phyloP scores from a whole-genome alignment of 1,284 basidiomycete species.

The Heliocybe sulcata region DNA sequence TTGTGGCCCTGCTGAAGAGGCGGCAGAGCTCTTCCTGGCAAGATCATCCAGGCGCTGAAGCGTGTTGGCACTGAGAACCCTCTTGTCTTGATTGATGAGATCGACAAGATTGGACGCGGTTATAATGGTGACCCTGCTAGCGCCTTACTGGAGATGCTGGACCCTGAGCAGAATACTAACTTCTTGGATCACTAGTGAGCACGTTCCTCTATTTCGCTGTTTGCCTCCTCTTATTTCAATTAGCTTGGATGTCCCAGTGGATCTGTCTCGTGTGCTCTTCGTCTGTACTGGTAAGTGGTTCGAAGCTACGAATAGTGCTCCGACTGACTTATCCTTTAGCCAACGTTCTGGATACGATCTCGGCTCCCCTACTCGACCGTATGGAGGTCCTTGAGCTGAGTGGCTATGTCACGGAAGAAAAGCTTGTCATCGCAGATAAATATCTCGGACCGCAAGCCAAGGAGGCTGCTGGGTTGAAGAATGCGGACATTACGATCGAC shows the following conservation, averaged over 20 bases:
- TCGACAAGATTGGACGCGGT: conserved; percentile 97
- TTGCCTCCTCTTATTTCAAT: not conserved
- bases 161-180: conserved; percentile 95
- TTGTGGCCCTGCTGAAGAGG: too few species aligned
- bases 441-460: conserved; percentile 95
- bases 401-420: conserved; percentile 97
- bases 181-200: conserved; percentile 95
- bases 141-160: conserved; percentile 94
- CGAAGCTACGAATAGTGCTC: not conserved
- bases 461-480: conserved; percentile 82
- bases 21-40: conserved; percentile 84
- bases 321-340: conserved; percentile 31
- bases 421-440: conserved; percentile 84
- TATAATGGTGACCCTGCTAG: conserved; percentile 95
- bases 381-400: conserved; percentile 98
- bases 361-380: conserved; percentile 91
- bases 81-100: conserved; percentile 93
- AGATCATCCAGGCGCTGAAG: conserved; percentile 97
- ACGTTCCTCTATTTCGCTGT: not conserved
- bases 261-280: conserved; percentile 93
- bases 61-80: conserved; percentile 97
- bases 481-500: conserved; percentile 76
- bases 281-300: conserved; percentile 78
- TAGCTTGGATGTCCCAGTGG: conserved; percentile 95
- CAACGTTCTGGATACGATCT: conserved; percentile 93